Evolutionary conservation across 1,284 basidiomycete genomes (phyloP).

Genomic region (Sporisorium scitamineum): DNA sequence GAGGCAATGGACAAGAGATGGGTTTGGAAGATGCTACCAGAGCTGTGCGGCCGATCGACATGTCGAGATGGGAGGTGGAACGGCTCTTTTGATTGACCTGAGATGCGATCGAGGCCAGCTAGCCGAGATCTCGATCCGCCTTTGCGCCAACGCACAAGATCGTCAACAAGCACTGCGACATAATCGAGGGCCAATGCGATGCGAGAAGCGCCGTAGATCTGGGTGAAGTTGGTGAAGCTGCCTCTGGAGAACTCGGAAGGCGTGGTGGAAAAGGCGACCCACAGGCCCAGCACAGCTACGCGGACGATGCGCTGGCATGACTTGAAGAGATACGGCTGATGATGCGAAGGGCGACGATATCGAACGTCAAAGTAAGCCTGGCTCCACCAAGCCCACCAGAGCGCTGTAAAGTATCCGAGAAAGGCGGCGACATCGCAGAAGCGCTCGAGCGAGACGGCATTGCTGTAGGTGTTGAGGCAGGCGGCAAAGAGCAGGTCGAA

Average conservation of each 20-base stretch:
- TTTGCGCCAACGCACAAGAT: conserved; percentile 15
- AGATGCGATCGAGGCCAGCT: neutral
- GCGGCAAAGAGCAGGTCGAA: conserved; percentile 50
- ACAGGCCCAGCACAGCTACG: conserved; percentile 35
- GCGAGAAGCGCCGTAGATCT: conserved; percentile 40
- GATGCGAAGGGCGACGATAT: conserved; percentile 25
- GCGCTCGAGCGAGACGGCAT: conserved; percentile 33
- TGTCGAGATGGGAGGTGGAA: neutral
- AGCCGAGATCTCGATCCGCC: neutral
- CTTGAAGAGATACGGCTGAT: conserved; percentile 29
- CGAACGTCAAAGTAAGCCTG: conserved; percentile 50
- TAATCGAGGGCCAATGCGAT: conserved; percentile 32
- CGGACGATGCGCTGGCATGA: conserved; percentile 34
- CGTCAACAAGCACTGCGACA: conserved; percentile 12
- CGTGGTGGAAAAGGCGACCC: conserved; percentile 47
- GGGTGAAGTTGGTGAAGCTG: conserved; percentile 47
- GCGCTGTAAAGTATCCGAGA: conserved; percentile 39
- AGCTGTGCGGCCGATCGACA: neutral
- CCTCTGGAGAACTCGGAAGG: conserved; percentile 47
- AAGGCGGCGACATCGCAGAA: conserved; percentile 37
- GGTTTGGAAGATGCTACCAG: conserved; percentile 5
- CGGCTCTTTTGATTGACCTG: neutral
- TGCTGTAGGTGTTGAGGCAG: conserved; percentile 45
- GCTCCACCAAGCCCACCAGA: conserved; percentile 55
- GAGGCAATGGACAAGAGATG: conserved; percentile 34